Evolutionary conservation across 2,329 filamentous ascomycete genomes (phyloP), one percentile per base, ranked within the genome.

Genomic region (Hirsutella thompsonii): DNA sequence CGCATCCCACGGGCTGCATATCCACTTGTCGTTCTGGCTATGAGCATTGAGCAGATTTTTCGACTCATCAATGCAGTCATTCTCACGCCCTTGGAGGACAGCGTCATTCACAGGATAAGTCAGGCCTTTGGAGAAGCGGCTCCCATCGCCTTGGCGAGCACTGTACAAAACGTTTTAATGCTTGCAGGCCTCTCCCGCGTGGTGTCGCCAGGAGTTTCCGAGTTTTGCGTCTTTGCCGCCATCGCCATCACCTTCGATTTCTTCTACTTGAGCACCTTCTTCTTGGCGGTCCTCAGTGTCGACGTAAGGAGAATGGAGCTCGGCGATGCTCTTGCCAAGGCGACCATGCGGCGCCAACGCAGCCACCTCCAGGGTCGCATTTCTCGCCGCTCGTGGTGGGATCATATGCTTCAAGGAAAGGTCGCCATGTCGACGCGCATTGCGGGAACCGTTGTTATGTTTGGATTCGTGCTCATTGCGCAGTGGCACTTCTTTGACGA

Each of bases 1-100:
- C 77, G 76, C 47, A 81, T 90, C 38, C 84, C 84, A 3, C 71
- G 79, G 45, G 80, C 80, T 40, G 77, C 77, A 29, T 90, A 88
- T 54, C 84, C 84, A 0, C 70, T 86, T 9, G 81, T 86, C n/a
- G 74, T 89, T 8, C 68, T 88, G 32, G 74, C 79, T 32, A 80
- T 87, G 62, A 86, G 84, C 38, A 63, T 89, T 26, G 83, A 88
- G 52, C 88, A 89, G 50, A 83, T 85, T 47, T 82, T 88, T 52
- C 71, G 83, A 16, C 65, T 89, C 29, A 85, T 89, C 57, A 87
- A 88, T 52, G 78, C 81, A 6, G 81, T 89, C 32, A 77, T 89
- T 28, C 67, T 79, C 42, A 86, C 81, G 1, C 79, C 81, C 0
- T 67, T 79, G 0, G 77, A 84, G 47, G 73, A 81, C 55, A 76